These are phyloP conservation scores for Lathyrus oleraceus DNA, from an alignment of 306 rosid genomes.

Conservation along the genomic window DNA sequence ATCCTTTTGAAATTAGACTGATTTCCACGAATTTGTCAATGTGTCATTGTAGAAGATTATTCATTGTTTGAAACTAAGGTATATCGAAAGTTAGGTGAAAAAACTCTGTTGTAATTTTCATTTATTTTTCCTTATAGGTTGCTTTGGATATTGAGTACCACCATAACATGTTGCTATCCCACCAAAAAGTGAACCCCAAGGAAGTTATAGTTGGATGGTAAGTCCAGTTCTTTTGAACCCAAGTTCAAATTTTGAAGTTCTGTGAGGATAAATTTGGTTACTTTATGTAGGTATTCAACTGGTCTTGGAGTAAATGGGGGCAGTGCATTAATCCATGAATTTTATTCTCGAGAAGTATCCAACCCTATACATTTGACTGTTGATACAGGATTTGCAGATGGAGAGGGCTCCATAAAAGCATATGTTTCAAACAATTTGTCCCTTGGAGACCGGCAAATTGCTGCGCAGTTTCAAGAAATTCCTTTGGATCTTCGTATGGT, in stretches of 20 bases:
- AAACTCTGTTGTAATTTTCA: background rate
- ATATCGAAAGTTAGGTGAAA: background rate
- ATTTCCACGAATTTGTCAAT: background rate
- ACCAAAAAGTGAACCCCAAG: conserved; percentile 89
- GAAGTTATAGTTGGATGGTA: conserved; percentile 96
- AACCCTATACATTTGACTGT: conserved; percentile 90
- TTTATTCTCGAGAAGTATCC: conserved; percentile 82
- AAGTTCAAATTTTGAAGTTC: background rate
- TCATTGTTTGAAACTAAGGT: background rate
- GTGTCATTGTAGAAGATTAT: background rate
- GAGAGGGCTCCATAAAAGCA: conserved; percentile 69
- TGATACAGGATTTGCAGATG: conserved; percentile 77
- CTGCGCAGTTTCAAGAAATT: conserved; percentile 95
- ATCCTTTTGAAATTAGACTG: background rate
- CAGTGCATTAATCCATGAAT: conserved; percentile 82
- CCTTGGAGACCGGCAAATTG: conserved; percentile 76
- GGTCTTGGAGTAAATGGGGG: conserved; percentile 86
- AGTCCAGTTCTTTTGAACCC: conserved; percentile 2
- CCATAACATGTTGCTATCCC: conserved; percentile 77
- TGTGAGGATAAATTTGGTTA: background rate
- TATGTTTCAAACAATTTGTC: conserved; percentile 75
- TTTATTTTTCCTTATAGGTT: conserved; percentile 48
- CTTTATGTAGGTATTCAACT: conserved; percentile 74
- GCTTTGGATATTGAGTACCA: conserved; percentile 94
- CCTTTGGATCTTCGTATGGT: conserved; percentile 91